Base-by-base conservation (phyloP, 768 basidiomycete genomes). In the Russula abietina region DNA sequence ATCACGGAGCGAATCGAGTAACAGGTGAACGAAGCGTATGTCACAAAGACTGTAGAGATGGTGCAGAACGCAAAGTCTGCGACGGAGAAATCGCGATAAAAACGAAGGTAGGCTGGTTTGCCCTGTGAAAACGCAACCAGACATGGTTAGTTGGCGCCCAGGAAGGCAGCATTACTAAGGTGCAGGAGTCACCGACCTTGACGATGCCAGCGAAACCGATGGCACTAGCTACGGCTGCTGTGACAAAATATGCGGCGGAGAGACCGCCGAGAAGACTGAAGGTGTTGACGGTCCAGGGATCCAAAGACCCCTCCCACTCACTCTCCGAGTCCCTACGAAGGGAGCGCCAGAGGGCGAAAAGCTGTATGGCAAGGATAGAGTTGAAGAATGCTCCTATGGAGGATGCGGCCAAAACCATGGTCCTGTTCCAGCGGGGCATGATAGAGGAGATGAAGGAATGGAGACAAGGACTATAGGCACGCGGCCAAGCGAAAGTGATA, bases 41-140 rank as follows among this genome's bases (percentile, higher is more conserved):
- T 81, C 55, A 80, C 80, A 38, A 84, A 59, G 17, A 79, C 70
- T 12, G 86, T 81, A 46, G 81, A 80, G 59, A 88, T 75, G 7
- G 83, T 78, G 72, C 83, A 83, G 73, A 89, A 87, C 4, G 81
- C 80, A 70, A 91, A 85, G 74, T 91, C 89, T 56, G 86, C 89
- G 65, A 89, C 84, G 60, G 88, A 83, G 67, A 86, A 91, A 76
- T 89, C 89, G 65, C 89, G 84, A 75, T 90, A 92, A 68, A 92
- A 84, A 59, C 87, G 87, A 55, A 92, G 83, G 65, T 84, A 82
- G 0, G 83, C 75, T 4, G 85, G 77, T 64, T 82, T 81, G 70
- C 77, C 81, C 89, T 91, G 67, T 19, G 49, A 41, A 36, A 46
- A 24, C 38, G 10, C 6, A 10, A 11, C 8, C 32, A 6, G 24